Conservation (phyloP, 2,329 filamentous ascomycete genomes). For the Bipolaris zeicola region DNA sequence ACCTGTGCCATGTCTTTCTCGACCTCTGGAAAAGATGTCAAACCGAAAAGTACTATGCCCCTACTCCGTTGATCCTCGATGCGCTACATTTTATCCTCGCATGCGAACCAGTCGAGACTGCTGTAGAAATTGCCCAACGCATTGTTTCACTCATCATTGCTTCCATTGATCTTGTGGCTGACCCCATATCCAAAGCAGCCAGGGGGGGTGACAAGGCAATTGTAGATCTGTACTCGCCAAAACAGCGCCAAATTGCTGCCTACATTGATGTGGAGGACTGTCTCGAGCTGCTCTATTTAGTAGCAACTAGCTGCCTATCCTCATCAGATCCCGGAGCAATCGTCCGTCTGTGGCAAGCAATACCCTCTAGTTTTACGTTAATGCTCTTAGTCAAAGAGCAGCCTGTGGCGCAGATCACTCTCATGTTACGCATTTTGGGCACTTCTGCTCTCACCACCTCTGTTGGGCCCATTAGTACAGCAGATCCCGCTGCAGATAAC, state of each 20-base stretch:
- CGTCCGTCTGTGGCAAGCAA: slow-evolving; percentile 67
- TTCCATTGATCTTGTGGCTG: slow-evolving; percentile 61
- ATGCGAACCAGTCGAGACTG: slow-evolving; percentile 64
- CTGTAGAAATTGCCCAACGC: slow-evolving; percentile 63
- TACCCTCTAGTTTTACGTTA: slow-evolving; percentile 70
- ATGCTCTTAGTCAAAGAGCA: slow-evolving; percentile 72
- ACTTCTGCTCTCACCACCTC: slow-evolving; percentile 68
- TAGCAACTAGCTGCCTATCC: slow-evolving; percentile 64
- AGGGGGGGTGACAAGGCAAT: slow-evolving; percentile 37
- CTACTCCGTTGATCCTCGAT: slow-evolving; percentile 69
- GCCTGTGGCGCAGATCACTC: slow-evolving; percentile 64
- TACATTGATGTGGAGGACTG: slow-evolving; percentile 68
- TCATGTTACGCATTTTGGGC: slow-evolving; percentile 68
- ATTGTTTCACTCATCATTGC: slow-evolving; percentile 56
- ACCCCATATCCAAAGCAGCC: slow-evolving; percentile 51
- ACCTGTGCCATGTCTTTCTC: slow-evolving; percentile 68
- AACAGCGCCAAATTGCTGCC: slow-evolving; percentile 56
- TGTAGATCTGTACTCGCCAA: slow-evolving; percentile 40
- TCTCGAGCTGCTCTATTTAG: slow-evolving; percentile 68
- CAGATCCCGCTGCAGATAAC: slow-evolving; percentile 49
- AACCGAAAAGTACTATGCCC: slow-evolving; percentile 65
- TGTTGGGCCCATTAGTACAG: slow-evolving; percentile 67
- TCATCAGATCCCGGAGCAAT: slow-evolving; percentile 47
- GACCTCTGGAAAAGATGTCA: slow-evolving; percentile 72
- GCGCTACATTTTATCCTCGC: slow-evolving; percentile 68